Evolutionary conservation across 129 eudicot species (phyloP), one percentile per base, ranked within the genome.

Genomic region (Heracleum sosnowskyi): DNA sequence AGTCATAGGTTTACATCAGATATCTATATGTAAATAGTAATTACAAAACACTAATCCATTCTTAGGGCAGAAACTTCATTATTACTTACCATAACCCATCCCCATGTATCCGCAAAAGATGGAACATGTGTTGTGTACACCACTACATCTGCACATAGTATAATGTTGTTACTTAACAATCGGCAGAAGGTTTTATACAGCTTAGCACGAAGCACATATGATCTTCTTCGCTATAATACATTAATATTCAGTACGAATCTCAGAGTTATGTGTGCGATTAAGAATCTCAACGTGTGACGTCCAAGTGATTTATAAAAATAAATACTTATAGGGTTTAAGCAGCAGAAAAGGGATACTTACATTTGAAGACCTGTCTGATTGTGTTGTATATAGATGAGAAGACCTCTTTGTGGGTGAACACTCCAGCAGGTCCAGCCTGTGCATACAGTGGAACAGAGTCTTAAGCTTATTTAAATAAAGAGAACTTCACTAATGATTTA

Each of bases 91-190:
- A 95, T 92, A 78, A 92, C 87, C 99, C 99, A 95, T 66, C 99
- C 99, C 99, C 99, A 95, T 36, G 92, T 88, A 84, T 94, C 98
- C 28, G 98, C 98, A 88, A 89, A 94, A 17, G 98, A 94, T 69
- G 99, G 99, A 78, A 95, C 91, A 82, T 95, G 99, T 79, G 97
- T 97, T 0, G 97, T 89, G 85, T 91, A 95, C 33, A 93, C 92
- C 69, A 91, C 88, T 24, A 92, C 99, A 86, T 95, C 99, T 95
- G 92, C 80, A 87, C 47, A 44, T 20, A 72, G 63, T 49, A 53
- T 40, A 33, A 18, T 7, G 20, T 17, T 37, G 46, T 37, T 70
- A 70, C 72, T 33, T 4, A 31, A 11, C 35, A 28, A 33, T 63
- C 7, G 2, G 36, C 33, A 63, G 70, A 28, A 63, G 17, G 13